Evolutionary conservation across 306 rosid genomes (phyloP).

Genomic region (Begonia fuchsioides): DNA sequence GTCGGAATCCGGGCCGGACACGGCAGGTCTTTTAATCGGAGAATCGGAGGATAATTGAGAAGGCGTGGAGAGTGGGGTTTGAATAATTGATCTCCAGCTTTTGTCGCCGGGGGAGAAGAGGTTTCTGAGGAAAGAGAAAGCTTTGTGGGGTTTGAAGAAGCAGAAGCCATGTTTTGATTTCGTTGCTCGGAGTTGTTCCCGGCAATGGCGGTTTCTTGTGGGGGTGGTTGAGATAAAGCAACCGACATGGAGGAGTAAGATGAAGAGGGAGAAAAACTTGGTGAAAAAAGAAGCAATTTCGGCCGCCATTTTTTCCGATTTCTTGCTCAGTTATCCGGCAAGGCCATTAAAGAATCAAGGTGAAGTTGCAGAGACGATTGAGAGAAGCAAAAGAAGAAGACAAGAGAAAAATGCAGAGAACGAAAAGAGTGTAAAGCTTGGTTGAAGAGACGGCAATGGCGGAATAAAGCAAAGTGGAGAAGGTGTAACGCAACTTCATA

Average conservation of each 20-base stretch:
- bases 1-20: slow-evolving; percentile 38
- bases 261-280: slow-evolving; percentile 29
- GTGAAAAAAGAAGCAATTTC: slow-evolving; percentile 22
- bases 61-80: slow-evolving; percentile 23
- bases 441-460: too few relatives aligned
- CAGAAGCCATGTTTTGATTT: slow-evolving; percentile 10
- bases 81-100: slow-evolving; percentile 21
- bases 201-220: slow-evolving; percentile 5
- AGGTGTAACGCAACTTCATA: too few relatives aligned
- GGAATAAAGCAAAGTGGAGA: too few relatives aligned
- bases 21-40: slow-evolving; percentile 5
- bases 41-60: slow-evolving; percentile 22
- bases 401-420: too few relatives aligned
- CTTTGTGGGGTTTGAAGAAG: slow-evolving; percentile 16
- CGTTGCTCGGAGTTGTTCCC: neutral
- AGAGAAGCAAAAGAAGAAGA: too few relatives aligned
- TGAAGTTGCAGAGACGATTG: too few relatives aligned
- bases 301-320: slow-evolving; percentile 33
- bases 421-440: too few relatives aligned
- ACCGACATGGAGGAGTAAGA: slow-evolving; percentile 64
- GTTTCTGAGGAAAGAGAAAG: slow-evolving; percentile 57
- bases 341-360: too few relatives aligned
- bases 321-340: too few relatives aligned
- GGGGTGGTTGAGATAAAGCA: slow-evolving; percentile 56
- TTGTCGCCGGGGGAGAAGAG: slow-evolving; percentile 37